Conservation (phyloP, 805 yeast species). For the Cephaloascus fragrans region DNA sequence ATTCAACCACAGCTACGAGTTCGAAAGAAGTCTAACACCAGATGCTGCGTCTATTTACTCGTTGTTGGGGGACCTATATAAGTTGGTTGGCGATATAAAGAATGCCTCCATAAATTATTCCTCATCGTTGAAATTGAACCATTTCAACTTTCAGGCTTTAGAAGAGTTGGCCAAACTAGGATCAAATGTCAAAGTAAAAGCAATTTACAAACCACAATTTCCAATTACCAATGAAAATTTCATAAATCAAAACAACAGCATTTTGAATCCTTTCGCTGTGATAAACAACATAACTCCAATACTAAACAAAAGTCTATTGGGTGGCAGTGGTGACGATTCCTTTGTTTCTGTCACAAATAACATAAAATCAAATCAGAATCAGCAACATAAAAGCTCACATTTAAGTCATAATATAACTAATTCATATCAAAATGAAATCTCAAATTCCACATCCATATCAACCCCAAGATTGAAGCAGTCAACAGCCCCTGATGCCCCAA, state of each 20-base stretch:
- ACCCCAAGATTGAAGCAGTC: slow-evolving; percentile 30
- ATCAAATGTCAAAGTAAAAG: slow-evolving; percentile 52
- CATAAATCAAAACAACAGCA: not conserved
- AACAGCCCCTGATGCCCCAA: slow-evolving; percentile 26
- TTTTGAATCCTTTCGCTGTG: not conserved
- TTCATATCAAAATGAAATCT: not conserved
- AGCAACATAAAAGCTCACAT: not conserved
- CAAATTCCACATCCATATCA: slow-evolving; percentile 14
- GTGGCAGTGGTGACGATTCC: not conserved
- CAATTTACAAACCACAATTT: slow-evolving; percentile 29
- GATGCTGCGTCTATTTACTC: slow-evolving; percentile 62
- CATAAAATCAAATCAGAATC: not conserved
- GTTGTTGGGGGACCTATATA: slow-evolving; percentile 61
- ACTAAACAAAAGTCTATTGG: not conserved
- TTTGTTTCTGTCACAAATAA: not conserved
- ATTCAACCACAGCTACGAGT: slow-evolving; percentile 24
- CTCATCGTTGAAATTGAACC: slow-evolving; percentile 62
- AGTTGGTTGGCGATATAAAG: slow-evolving; percentile 46
- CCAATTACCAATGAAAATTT: not conserved
- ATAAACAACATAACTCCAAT: not conserved
- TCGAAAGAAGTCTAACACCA: slow-evolving; percentile 34
- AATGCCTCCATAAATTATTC: slow-evolving; percentile 62
- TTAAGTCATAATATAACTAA: not conserved
- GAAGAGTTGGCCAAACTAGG: slow-evolving; percentile 67
- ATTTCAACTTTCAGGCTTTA: slow-evolving; percentile 80